Conservation (phyloP, 1,284 basidiomycete genomes). For the Tausonia pullulans region DNA sequence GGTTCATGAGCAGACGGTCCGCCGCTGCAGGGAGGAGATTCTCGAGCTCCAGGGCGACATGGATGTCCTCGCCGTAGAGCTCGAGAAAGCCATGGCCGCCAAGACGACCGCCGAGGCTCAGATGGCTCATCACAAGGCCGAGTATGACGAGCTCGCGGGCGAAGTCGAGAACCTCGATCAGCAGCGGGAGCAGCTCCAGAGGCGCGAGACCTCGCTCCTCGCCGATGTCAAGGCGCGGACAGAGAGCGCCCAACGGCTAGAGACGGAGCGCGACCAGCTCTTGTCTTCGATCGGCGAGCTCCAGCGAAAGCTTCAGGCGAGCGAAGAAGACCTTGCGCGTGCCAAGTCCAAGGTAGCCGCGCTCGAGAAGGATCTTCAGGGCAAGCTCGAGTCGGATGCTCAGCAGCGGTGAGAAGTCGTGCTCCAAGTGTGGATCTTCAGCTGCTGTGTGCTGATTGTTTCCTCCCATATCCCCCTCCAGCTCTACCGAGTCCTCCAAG, state of each 20-base stretch:
- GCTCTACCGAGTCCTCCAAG: neutral
- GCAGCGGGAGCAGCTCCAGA: conserved; percentile 59
- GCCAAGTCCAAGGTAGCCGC: conserved; percentile 65
- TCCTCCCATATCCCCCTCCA: neutral
- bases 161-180: conserved; percentile 67
- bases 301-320: conserved; percentile 54
- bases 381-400: too few relatives aligned
- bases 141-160: conserved; percentile 71
- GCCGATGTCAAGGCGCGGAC: conserved; percentile 26
- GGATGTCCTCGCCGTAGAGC: conserved; percentile 64
- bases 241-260: conserved; percentile 32
- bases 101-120: conserved; percentile 70
- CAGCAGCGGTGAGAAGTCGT: too few relatives aligned
- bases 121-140: conserved; percentile 34
- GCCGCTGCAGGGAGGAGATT: too few relatives aligned
- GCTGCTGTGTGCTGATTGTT: too few relatives aligned
- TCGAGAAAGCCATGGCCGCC: conserved; percentile 64
- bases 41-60: conserved; percentile 76
- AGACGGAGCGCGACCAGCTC: conserved; percentile 47
- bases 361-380: conserved; percentile 44
- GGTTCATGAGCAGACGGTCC: conserved; percentile 68
- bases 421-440: too few relatives aligned
- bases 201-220: conserved; percentile 50
- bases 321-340: conserved; percentile 67
- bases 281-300: conserved; percentile 59